Evolutionary conservation across 257 asterid genomes (phyloP).

Genomic region (Solanum arcanum): DNA sequence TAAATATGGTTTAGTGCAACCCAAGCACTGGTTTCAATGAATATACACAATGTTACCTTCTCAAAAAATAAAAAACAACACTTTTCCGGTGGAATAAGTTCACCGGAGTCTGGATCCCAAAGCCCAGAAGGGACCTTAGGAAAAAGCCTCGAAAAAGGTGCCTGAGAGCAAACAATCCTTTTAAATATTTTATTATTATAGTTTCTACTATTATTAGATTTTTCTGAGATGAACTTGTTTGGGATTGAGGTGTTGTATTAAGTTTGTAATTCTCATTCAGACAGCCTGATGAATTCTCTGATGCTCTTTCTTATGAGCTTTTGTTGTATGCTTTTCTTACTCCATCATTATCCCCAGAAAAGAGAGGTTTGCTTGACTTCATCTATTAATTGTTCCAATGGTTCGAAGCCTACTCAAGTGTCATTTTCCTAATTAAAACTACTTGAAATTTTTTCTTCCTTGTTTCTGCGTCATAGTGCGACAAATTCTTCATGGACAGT

Average conservation of each 20-base stretch:
- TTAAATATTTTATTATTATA: neutral
- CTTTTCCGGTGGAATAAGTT: too few relatives aligned
- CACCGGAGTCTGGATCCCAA: neutral
- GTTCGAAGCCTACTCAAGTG: neutral
- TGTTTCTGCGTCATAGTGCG: neutral
- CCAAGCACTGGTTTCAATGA: too few relatives aligned
- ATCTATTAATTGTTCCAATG: neutral
- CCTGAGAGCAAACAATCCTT: neutral
- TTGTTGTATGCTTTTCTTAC: neutral
- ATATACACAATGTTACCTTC: too few relatives aligned
- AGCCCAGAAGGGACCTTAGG: neutral
- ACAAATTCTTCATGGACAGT: neutral
- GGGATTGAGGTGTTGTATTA: neutral
- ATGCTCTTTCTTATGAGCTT: neutral
- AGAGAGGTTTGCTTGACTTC: neutral
- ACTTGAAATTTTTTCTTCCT: neutral
- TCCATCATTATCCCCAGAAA: neutral
- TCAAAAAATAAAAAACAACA: too few relatives aligned
- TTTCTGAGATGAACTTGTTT: neutral
- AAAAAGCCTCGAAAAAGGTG: neutral
- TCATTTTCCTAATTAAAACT: neutral
- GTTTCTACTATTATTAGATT: neutral
- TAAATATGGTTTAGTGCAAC: too few relatives aligned
- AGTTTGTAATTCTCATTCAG: neutral
- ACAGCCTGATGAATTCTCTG: neutral